Conservation (phyloP, 2,329 filamentous ascomycete species). For the Trichoderma pleuroti region DNA sequence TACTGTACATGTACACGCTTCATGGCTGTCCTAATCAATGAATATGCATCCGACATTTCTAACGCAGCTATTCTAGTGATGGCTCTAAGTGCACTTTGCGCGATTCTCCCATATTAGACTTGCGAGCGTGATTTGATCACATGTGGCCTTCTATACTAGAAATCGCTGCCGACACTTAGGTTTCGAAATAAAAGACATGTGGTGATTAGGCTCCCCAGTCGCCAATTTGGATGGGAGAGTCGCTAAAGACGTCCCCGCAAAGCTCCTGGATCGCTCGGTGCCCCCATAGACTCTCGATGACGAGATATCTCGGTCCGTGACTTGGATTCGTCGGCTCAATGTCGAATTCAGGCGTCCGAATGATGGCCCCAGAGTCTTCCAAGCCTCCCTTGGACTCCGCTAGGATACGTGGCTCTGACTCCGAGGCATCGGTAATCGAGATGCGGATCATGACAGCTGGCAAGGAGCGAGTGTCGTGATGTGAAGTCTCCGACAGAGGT, state of each 20-base stretch:
- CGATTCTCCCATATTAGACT: background rate
- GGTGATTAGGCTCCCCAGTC: slow-evolving; percentile 38
- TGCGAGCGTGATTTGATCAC: background rate
- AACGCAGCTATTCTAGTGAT: background rate
- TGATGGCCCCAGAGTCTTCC: slow-evolving; percentile 60
- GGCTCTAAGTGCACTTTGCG: background rate
- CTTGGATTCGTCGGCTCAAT: slow-evolving; percentile 60
- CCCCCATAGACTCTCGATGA: slow-evolving; percentile 74
- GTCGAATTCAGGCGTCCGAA: slow-evolving; percentile 72
- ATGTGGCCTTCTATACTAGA: background rate
- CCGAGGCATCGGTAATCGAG: slow-evolving; percentile 68
- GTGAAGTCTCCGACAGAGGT: slow-evolving; percentile 24
- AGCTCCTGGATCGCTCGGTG: slow-evolving; percentile 43
- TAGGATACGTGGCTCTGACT: slow-evolving; percentile 62
- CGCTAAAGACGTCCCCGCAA: slow-evolving; percentile 50
- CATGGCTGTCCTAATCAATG: background rate
- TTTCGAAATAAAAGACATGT: background rate
- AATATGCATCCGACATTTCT: background rate
- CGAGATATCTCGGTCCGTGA: slow-evolving; percentile 67
- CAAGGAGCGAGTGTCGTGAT: slow-evolving; percentile 24
- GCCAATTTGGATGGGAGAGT: slow-evolving; percentile 42
- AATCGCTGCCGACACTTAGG: background rate
- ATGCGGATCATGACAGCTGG: slow-evolving; percentile 62
- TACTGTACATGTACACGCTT: background rate
- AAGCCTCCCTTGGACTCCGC: slow-evolving; percentile 70